Percentiles rank a stretch among this genome's conserved stretches.
These are phyloP conservation scores for Gyrodon lividus DNA, from an alignment of 768 basidiomycete genomes.

Conservation along the genomic window DNA sequence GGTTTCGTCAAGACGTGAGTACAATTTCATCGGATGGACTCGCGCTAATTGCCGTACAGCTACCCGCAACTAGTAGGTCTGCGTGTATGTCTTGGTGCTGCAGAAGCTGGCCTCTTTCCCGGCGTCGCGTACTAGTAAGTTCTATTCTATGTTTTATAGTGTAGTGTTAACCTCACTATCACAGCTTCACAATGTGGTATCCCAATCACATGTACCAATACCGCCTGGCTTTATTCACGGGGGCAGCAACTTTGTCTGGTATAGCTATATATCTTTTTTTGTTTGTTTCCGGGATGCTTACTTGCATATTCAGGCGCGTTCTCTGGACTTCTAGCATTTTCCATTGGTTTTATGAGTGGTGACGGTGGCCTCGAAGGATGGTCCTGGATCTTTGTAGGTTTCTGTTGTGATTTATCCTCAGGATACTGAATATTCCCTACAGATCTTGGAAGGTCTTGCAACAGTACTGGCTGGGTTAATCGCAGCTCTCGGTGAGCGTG, in stretches of 20 bases:
- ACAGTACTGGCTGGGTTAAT: conserved; percentile 58
- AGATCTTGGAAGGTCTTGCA: conserved; percentile 43
- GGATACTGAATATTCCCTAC: neutral
- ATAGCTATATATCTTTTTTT: neutral
- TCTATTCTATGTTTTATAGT: neutral
- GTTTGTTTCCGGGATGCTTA: neutral
- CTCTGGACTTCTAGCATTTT: conserved; percentile 58
- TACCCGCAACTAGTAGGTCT: conserved; percentile 61
- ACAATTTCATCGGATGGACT: neutral
- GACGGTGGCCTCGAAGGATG: conserved; percentile 48
- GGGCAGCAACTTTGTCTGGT: conserved; percentile 62
- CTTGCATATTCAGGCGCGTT: conserved; percentile 42
- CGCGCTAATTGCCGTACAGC: conserved; percentile 30
- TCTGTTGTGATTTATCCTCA: no score
- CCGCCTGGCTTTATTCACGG: conserved; percentile 63
- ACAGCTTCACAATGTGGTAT: conserved; percentile 66
- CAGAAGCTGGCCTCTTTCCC: conserved; percentile 31
- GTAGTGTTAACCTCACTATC: neutral
- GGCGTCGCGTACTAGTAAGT: conserved; percentile 71
- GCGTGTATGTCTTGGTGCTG: conserved; percentile 41
- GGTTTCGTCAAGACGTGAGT: conserved; percentile 63
- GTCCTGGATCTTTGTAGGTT: conserved; percentile 66
- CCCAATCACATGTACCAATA: conserved; percentile 59
- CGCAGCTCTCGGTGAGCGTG: conserved; percentile 46
- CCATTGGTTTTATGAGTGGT: conserved; percentile 52